Conservation (phyloP, 129 eudicot species). For the Escallonia rubra region DNA sequence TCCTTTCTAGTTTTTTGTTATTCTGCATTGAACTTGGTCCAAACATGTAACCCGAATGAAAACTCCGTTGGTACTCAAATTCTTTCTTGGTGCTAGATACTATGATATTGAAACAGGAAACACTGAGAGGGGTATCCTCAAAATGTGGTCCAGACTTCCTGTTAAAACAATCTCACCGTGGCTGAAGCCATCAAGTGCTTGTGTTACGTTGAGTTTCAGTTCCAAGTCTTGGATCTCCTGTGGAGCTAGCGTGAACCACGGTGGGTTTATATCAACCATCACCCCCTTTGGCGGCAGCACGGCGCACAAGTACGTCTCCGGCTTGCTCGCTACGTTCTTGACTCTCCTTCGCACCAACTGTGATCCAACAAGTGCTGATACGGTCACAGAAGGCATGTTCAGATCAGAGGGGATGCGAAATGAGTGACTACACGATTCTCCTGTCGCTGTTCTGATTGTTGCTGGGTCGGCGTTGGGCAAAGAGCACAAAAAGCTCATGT, state of each 20-base stretch:
- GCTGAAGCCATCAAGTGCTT: slow-evolving; percentile 48
- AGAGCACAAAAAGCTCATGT: slow-evolving; percentile 85
- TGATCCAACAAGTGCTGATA: slow-evolving; percentile 59
- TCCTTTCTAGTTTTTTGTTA: no score
- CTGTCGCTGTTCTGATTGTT: slow-evolving; percentile 53
- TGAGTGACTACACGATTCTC: slow-evolving; percentile 55
- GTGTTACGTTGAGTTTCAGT: slow-evolving; percentile 46
- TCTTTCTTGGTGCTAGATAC: neutral
- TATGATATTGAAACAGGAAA: slow-evolving; percentile 43
- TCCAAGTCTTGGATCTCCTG: slow-evolving; percentile 57
- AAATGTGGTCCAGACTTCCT: slow-evolving; percentile 74
- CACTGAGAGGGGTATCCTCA: slow-evolving; percentile 70
- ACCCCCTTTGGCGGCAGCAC: slow-evolving; percentile 71
- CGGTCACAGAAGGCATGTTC: slow-evolving; percentile 77
- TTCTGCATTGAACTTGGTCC: neutral
- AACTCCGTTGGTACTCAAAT: neutral
- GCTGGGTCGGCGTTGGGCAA: slow-evolving; percentile 63
- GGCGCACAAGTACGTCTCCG: slow-evolving; percentile 60
- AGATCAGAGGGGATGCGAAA: slow-evolving; percentile 66
- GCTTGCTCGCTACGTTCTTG: slow-evolving; percentile 43
- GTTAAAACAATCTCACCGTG: slow-evolving; percentile 79
- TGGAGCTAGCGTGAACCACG: slow-evolving; percentile 70
- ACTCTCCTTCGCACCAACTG: slow-evolving; percentile 43
- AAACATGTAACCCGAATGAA: neutral
- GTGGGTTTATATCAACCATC: slow-evolving; percentile 50